Conservation (phyloP, 129 eudicot species). For the Flaveria sonorensis region DNA sequence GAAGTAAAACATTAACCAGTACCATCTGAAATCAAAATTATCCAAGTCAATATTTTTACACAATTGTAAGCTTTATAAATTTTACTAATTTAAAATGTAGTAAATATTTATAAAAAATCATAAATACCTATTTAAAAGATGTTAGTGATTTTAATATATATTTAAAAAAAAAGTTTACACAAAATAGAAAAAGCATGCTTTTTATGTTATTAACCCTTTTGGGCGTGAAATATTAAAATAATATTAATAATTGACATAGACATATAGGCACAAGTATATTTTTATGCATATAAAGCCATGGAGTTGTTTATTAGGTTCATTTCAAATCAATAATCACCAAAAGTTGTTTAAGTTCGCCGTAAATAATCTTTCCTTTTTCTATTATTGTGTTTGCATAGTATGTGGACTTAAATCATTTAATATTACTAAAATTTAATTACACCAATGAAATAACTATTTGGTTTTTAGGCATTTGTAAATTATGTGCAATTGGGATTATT, state of each 20-base stretch:
- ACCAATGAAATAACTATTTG: neutral
- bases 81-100: neutral
- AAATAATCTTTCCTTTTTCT: constrained; percentile 15
- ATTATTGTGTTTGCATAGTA: constrained; percentile 10
- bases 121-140: too few species aligned
- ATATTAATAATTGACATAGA: neutral
- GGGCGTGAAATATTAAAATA: neutral
- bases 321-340: neutral
- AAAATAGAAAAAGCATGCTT: neutral
- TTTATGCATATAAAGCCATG: constrained; percentile 30
- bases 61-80: too few species aligned
- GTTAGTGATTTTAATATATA: neutral
- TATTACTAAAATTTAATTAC: neutral
- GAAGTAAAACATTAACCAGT: too few species aligned
- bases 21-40: too few species aligned
- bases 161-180: neutral
- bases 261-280: constrained; percentile 2
- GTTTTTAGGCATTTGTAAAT: neutral
- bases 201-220: neutral
- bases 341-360: constrained; percentile 32
- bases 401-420: neutral
- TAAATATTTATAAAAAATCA: too few species aligned
- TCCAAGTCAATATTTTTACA: too few species aligned
- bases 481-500: too few species aligned
- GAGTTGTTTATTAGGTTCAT: constrained; percentile 30